phyloP scores from a whole-genome alignment of 805 yeast genomes.

The Nakazawaea anatomiae region DNA sequence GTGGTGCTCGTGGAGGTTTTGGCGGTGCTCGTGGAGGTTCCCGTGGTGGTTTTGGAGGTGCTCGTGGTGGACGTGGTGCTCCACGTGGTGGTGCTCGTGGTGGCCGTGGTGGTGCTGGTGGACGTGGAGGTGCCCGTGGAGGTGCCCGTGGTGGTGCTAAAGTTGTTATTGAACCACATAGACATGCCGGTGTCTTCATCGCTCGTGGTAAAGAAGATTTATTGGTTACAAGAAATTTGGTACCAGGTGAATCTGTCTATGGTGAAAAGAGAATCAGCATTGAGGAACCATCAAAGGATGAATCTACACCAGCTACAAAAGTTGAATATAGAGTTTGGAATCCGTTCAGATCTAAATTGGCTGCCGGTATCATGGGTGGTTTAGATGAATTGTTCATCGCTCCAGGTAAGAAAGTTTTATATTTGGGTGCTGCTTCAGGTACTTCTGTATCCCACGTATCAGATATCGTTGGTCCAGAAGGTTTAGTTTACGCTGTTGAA shows the following conservation, averaged over 20 bases:
- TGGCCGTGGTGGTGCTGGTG: conserved; percentile 49
- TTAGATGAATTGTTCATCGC: conserved; percentile 94
- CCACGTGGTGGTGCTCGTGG: conserved; percentile 39
- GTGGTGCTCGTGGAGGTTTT: conserved; percentile 9
- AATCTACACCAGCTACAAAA: conserved; percentile 86
- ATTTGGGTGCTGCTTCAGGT: conserved; percentile 99
- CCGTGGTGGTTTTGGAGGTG: conserved; percentile 36
- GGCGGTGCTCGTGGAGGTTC: conserved; percentile 53
- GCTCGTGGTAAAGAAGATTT: conserved; percentile 99
- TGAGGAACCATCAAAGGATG: conserved; percentile 89
- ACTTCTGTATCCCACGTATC: conserved; percentile 98
- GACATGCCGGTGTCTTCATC: conserved; percentile 98
- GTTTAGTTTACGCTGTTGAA: conserved; percentile 97
- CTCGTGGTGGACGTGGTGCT: conserved; percentile 37
- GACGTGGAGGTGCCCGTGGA: conserved; percentile 65
- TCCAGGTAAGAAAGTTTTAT: conserved; percentile 96
- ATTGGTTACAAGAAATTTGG: conserved; percentile 91
- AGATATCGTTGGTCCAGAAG: conserved; percentile 98
- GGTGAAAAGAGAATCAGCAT: conserved; percentile 95
- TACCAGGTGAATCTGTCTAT: conserved; percentile 98
- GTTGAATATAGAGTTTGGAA: conserved; percentile 99
- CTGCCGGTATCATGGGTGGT: conserved; percentile 99
- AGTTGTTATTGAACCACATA: conserved; percentile 97
- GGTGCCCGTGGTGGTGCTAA: conserved; percentile 91
- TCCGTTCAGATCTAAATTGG: conserved; percentile 99